A percentile compares a stretch with the other conserved stretches of the same genome.
Evolutionary conservation across 257 asterid genomes (phyloP).

Genomic region (Nicotiana tabacum): DNA sequence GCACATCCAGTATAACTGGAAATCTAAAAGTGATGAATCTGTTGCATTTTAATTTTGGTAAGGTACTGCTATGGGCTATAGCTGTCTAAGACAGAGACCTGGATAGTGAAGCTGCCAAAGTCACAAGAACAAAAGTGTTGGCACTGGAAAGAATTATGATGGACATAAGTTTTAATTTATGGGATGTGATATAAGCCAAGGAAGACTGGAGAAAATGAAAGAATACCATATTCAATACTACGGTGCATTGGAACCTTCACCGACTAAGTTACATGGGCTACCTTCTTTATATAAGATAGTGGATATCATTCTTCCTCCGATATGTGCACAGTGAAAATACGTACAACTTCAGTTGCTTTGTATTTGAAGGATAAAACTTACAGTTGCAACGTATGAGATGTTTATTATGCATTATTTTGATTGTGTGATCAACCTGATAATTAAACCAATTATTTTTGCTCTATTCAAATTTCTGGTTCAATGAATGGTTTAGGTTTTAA

Average conservation of each 20-base stretch:
- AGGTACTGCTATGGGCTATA: background rate
- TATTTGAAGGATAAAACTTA: background rate
- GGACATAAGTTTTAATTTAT: background rate
- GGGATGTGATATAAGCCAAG: background rate
- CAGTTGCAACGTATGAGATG: background rate
- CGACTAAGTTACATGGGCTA: background rate
- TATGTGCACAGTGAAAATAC: background rate
- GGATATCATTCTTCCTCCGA: background rate
- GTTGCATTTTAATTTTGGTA: background rate
- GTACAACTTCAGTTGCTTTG: background rate
- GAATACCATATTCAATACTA: background rate
- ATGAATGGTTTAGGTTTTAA: background rate
- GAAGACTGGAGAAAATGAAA: background rate
- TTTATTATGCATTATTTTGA: background rate
- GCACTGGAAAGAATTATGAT: background rate
- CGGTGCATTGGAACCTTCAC: background rate
- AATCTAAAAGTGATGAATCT: background rate
- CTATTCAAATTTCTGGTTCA: background rate
- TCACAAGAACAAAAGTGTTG: background rate
- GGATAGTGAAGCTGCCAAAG: background rate
- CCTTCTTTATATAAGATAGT: background rate
- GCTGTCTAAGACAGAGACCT: background rate
- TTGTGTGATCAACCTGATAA: background rate
- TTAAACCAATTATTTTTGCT: background rate
- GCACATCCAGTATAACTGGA: background rate